A percentile compares a stretch with the other conserved stretches of the same genome.
Evolutionary conservation across 192 early-diverging fungal species (phyloP).

Genomic region (Jimgerdemannia lactiflua): DNA sequence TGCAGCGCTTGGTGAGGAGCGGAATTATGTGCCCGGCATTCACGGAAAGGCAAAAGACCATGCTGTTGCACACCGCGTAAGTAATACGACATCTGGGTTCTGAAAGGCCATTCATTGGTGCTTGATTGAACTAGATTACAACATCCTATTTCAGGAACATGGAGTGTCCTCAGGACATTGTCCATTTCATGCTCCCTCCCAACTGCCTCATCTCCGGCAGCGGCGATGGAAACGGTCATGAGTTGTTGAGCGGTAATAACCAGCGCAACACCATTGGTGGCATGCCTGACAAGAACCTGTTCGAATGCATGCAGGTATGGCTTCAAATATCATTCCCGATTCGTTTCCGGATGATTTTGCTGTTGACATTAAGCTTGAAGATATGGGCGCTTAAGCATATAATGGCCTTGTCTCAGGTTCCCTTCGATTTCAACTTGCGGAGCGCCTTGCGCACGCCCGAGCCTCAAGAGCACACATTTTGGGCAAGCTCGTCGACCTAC

Average conservation of each 20-base stretch:
- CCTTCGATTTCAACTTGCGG: background rate
- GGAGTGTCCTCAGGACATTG: background rate
- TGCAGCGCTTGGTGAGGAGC: constrained; percentile 53
- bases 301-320: background rate
- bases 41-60: constrained; percentile 71
- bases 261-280: background rate
- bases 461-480: background rate
- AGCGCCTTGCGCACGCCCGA: background rate
- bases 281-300: background rate
- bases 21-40: constrained; percentile 71
- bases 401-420: too few species aligned
- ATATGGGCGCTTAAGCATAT: too few species aligned
- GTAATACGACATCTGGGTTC: background rate
- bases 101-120: background rate
- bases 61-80: constrained; percentile 39
- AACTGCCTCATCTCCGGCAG: background rate
- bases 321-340: background rate
- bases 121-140: background rate
- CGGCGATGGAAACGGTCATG: background rate
- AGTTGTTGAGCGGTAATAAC: background rate
- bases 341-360: too few species aligned
- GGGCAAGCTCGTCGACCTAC: background rate
- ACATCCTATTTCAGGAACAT: background rate
- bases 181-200: background rate
- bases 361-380: too few species aligned